These are phyloP conservation scores for Didymella sp. DNA, from an alignment of 2,329 filamentous ascomycete species.

Conservation along the genomic window DNA sequence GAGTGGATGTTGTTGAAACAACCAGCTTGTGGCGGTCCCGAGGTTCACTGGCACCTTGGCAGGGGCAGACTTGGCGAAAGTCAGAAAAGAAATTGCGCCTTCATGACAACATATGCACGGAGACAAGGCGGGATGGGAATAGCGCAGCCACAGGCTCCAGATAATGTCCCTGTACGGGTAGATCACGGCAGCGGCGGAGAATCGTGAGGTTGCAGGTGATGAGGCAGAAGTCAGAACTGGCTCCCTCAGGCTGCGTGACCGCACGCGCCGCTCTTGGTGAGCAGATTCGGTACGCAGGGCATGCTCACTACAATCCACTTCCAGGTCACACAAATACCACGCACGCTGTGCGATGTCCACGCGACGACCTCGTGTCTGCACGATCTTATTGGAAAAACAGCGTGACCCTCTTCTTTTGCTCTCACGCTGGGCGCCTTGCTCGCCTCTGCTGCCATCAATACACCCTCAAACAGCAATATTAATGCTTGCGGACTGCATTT, in stretches of 20 bases:
- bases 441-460: conserved; percentile 8
- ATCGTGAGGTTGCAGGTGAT: background rate
- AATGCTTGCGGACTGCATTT: conserved; percentile 12
- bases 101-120: background rate
- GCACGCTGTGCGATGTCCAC: conserved; percentile 10
- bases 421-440: conserved; percentile 11
- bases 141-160: conserved; percentile 5
- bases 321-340: conserved; percentile 7
- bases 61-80: conserved; percentile 15
- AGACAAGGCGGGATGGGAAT: background rate
- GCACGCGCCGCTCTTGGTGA: background rate
- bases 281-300: background rate
- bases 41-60: conserved; percentile 12
- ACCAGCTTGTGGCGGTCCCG: conserved; percentile 6
- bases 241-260: conserved; percentile 1
- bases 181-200: conserved; percentile 9
- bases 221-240: conserved; percentile 1
- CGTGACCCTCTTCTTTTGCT: conserved; percentile 13
- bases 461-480: conserved; percentile 7
- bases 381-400: conserved; percentile 12
- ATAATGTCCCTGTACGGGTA: conserved; percentile 6
- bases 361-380: conserved; percentile 22
- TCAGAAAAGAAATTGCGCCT: conserved; percentile 6
- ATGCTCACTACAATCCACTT: background rate
- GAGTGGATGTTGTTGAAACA: conserved; percentile 13